A percentile compares a stretch with the other conserved stretches of the same genome.
Evolutionary conservation across 768 basidiomycete genomes (phyloP).

Genomic region (Suillus ampliporus): DNA sequence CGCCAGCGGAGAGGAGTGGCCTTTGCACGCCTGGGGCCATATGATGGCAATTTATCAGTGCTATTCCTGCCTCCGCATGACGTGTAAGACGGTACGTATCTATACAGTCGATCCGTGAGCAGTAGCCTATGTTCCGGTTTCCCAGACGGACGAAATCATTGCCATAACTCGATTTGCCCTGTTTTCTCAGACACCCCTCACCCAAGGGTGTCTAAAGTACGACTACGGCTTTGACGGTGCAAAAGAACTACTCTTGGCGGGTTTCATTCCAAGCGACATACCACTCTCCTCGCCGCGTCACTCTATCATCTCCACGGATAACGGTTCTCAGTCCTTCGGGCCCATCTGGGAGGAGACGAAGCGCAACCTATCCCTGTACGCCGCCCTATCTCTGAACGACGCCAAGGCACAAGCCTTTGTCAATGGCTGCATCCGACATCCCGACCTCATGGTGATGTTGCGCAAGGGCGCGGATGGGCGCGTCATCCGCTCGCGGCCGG

Average conservation of each 20-base stretch:
- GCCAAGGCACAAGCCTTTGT: constrained; percentile 35
- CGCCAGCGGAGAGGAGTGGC: constrained; percentile 32
- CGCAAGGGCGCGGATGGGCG: constrained; percentile 35
- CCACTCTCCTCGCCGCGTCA: constrained; percentile 29
- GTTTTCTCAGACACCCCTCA: constrained; percentile 19
- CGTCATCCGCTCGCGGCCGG: constrained; percentile 29
- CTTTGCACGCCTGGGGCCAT: constrained; percentile 44
- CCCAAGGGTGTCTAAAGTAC: constrained; percentile 30
- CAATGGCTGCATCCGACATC: constrained; percentile 37
- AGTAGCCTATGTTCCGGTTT: background rate
- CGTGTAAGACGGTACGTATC: constrained; percentile 35
- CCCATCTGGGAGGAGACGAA: constrained; percentile 37
- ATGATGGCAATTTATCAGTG: constrained; percentile 35
- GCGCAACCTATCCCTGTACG: constrained; percentile 32
- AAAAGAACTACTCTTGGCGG: constrained; percentile 35
- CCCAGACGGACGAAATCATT: constrained; percentile 36
- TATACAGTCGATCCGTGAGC: background rate
- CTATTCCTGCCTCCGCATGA: constrained; percentile 38
- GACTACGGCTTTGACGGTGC: constrained; percentile 27
- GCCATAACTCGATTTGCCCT: constrained; percentile 36
- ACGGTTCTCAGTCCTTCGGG: constrained; percentile 9
- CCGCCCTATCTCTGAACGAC: constrained; percentile 33
- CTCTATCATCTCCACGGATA: constrained; percentile 24
- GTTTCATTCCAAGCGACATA: constrained; percentile 35
- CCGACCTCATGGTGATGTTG: constrained; percentile 37